Conservation (phyloP, 2,329 filamentous ascomycete genomes). For the Fusarium floridanum region DNA sequence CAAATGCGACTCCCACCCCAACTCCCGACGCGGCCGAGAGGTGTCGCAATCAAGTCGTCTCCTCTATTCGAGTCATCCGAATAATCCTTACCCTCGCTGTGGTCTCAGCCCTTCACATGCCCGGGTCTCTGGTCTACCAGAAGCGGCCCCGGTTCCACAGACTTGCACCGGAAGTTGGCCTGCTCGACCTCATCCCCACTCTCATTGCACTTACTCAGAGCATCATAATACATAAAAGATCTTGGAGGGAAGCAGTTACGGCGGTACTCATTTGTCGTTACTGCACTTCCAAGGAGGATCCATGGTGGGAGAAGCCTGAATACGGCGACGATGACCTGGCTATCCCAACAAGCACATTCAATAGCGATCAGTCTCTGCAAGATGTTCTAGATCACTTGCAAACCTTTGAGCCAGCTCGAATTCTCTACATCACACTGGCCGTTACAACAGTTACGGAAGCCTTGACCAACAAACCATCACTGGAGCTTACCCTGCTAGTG, state of each 20-base stretch:
- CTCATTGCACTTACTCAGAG: not conserved
- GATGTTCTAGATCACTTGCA: not conserved
- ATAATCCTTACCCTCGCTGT: not conserved
- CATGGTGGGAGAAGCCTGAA: not conserved
- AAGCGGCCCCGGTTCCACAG: not conserved
- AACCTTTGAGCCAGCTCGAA: not conserved
- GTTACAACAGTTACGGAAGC: not conserved
- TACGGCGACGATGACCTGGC: not conserved
- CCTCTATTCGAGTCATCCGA: not conserved
- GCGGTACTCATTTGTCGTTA: not conserved
- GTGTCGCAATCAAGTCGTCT: not conserved
- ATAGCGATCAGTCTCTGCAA: not conserved
- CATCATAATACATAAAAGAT: not conserved
- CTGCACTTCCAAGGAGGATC: not conserved
- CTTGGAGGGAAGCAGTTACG: not conserved
- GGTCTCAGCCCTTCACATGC: constrained; percentile 1
- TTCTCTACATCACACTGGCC: not conserved
- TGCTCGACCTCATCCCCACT: not conserved
- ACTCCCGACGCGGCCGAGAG: not conserved
- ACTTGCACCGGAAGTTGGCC: not conserved
- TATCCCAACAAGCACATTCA: not conserved
- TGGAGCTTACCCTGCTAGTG: not conserved
- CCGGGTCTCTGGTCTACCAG: not conserved
- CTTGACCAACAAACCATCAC: not conserved
- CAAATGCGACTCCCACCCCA: not conserved